Evolutionary conservation across 441 rosid genomes (phyloP), one percentile per base, ranked within the genome.

Genomic region (Brassica balearica): DNA sequence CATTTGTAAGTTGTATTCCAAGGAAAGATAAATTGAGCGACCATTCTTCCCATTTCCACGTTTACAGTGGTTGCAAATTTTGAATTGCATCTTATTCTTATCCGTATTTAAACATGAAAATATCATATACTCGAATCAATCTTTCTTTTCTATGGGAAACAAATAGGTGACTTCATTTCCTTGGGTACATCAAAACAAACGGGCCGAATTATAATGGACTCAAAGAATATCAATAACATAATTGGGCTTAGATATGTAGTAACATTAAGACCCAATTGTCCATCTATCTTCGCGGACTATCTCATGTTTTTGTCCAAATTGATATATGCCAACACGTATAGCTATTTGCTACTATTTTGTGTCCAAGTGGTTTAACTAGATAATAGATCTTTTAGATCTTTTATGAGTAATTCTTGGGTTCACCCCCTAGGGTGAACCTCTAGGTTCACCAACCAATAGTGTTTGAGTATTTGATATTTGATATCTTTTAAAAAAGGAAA

Each of bases 1-100:
- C 78, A 79, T 79, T 29, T 73, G 74, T 79, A 62, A 60, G 48
- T 73, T 79, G 82, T 60, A 79, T 73, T 79, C 59, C 2, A 79
- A 79, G 82, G 59, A 68, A 79, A 79, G 82, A 63, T 63, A 73
- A 62, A 23, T 77, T 78, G 73, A 67, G 65, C 69, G 2, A 71
- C 69, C 81, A 78, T 66, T 72, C 29, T 27, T 58, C 36, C 23
- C 58, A 64, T 51, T 72, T 46, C 51, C 14, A 72, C 73, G 60
- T 48, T 72, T 72, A 22, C 41, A 59, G 58, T 72, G 58, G 67
- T 72, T 48, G 23, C 64, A 72, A 20, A 22, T 46, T 72, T 72
- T 67, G 68, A 60, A 27, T 29, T 27, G 15, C 51, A 59, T 38
- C 70, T 62, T 53, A 7, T 62, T 53, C 59, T 53, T 15, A 53